Evolutionary conservation across 495 filamentous ascomycete genomes (phyloP), one percentile per base, ranked within the genome.

Genomic region (Symbiotaphrina buchneri): DNA sequence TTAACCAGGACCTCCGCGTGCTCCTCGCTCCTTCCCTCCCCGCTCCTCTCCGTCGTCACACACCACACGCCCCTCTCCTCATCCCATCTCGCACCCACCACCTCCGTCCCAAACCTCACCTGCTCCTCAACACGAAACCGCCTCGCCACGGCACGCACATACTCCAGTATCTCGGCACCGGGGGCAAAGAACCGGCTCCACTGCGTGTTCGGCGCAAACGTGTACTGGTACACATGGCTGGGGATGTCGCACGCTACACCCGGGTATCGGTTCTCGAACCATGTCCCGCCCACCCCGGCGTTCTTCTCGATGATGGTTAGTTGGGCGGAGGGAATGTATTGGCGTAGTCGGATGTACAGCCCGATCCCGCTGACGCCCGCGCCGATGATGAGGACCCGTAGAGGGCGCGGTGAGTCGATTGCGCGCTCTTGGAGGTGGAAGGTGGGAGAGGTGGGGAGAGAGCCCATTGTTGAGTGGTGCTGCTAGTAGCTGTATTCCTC

Each of bases 141-240:
- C 10, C 48, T 46, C 1, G 65, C 68, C 5, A 71, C 40, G 0
- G 52, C 45, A 32, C 72, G 59, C 59, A 68, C 71, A 39, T 79
- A 81, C 11, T 61, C 57, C 18, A 58, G 51, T 22, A 81, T 78
- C 42, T 81, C 73, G 8, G 44, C 44, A 0, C 70, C 68, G 20
- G 63, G 57, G 2, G 74, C 66, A 35, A 70, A 78, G 33, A 71
- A 58, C 38, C 69, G 58, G 0, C 56, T 58, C 73, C 74, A 80
- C 41, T 72, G 54, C 0, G 58, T 58, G 35, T 76, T 77, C 2
- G 71, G 68, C 8, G 55, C 54, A 39, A 77, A 78, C 11, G 58
- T 62, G 3, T 63, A 63, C 41, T 75, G 70, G 42, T 80, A 80
- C 10, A 64, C 64, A 52, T 80, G 71, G 2, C 73, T 56, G 5